Conservation (phyloP, 371 early-diverging fungal species). For the Actinomortierella ambigua region DNA sequence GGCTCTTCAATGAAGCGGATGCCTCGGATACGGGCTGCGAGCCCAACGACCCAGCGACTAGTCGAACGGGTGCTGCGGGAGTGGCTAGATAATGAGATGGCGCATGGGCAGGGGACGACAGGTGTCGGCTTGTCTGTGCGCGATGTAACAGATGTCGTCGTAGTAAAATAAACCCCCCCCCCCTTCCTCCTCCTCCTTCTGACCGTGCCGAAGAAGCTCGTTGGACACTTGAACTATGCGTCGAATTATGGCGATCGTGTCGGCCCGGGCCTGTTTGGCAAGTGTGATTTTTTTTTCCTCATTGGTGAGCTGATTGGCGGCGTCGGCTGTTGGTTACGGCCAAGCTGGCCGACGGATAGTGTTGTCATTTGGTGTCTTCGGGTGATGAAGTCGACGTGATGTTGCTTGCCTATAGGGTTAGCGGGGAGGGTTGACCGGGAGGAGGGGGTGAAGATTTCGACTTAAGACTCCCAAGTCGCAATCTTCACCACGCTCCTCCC, state of each 20-base stretch:
- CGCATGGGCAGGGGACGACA: slow-evolving; percentile 20
- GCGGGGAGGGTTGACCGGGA: too few species aligned
- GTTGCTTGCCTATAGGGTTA: neutral
- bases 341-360: slow-evolving; percentile 1
- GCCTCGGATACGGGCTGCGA: slow-evolving; percentile 12
- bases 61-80: slow-evolving; percentile 58
- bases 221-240: neutral
- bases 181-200: too few species aligned
- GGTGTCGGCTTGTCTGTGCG: slow-evolving; percentile 23
- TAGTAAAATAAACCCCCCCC: too few species aligned
- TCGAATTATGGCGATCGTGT: neutral
- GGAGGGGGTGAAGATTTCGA: neutral
- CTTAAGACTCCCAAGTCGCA: neutral
- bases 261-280: too few species aligned
- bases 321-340: too few species aligned
- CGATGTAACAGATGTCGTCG: neutral
- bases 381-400: neutral
- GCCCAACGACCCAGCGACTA: slow-evolving; percentile 33
- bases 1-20: too few species aligned
- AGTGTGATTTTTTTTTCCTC: neutral
- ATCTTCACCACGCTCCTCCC: neutral
- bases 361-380: neutral
- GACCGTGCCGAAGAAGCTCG: too few species aligned
- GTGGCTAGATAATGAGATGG: slow-evolving; percentile 49
- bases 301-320: slow-evolving; percentile 22